These are phyloP conservation scores for Tranzscheliella williamsii DNA, from an alignment of 1,284 basidiomycete species.

Conservation along the genomic window DNA sequence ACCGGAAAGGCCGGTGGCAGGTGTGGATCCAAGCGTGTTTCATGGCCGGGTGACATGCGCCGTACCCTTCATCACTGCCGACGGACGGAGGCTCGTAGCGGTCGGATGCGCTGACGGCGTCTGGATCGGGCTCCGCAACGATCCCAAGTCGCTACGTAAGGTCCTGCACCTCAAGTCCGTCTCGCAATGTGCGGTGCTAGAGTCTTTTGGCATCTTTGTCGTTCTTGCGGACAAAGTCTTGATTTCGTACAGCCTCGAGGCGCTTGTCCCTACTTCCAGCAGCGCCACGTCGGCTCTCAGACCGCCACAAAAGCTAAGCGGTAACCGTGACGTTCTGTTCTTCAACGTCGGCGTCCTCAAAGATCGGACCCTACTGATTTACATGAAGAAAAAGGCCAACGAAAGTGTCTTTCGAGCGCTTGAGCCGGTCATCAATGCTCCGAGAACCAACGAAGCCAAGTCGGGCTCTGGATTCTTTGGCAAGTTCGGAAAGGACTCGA, in stretches of 20 bases:
- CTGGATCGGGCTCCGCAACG: constrained; percentile 90
- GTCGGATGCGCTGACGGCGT: constrained; percentile 94
- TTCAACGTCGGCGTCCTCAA: constrained; percentile 87
- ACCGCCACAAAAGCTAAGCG: constrained; percentile 80
- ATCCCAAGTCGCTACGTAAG: constrained; percentile 81
- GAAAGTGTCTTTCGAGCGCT: constrained; percentile 91
- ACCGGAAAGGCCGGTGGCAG: constrained; percentile 27
- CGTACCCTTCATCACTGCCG: constrained; percentile 74
- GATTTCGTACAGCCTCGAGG: constrained; percentile 81
- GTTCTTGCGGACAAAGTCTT: constrained; percentile 84
- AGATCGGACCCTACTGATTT: constrained; percentile 83
- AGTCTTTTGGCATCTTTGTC: constrained; percentile 92
- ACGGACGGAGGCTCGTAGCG: constrained; percentile 81
- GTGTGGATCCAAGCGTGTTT: constrained; percentile 75
- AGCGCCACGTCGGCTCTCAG: constrained; percentile 62
- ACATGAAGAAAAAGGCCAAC: constrained; percentile 89
- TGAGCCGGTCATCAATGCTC: constrained; percentile 84
- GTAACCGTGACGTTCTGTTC: constrained; percentile 86
- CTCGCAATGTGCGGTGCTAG: constrained; percentile 89
- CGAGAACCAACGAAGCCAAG: constrained; percentile 71
- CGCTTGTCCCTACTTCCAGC: constrained; percentile 83
- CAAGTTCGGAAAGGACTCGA: constrained; percentile 74
- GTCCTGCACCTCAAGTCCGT: constrained; percentile 87
- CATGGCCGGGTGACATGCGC: constrained; percentile 91
- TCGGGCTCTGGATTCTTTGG: constrained; percentile 68